Conservation (phyloP, 1,284 basidiomycete species). For the Heterobasidion parviporum region DNA sequence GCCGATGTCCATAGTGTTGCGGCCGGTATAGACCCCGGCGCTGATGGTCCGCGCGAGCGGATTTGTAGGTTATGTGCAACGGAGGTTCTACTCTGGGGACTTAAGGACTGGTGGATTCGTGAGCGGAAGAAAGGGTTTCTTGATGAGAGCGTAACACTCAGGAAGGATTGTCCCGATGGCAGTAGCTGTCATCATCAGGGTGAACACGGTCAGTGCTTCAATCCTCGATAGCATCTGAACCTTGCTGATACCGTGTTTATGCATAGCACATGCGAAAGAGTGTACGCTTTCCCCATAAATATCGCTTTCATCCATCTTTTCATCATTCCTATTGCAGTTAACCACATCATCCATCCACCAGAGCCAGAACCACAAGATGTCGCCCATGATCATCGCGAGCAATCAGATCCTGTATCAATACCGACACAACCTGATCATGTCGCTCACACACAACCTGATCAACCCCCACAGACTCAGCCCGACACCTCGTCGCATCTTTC, state of each 20-base stretch:
- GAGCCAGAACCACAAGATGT: slow-evolving; percentile 5
- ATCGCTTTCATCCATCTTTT: slow-evolving; percentile 5
- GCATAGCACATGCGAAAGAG: slow-evolving; percentile 57
- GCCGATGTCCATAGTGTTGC: slow-evolving; percentile 51
- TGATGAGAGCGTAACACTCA: slow-evolving; percentile 38
- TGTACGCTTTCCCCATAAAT: slow-evolving; percentile 33
- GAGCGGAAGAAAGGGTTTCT: slow-evolving; percentile 62
- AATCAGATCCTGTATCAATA: neutral
- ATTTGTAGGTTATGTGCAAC: slow-evolving; percentile 66
- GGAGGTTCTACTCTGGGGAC: slow-evolving; percentile 63
- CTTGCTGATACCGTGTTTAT: slow-evolving; percentile 3
- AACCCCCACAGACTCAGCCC: neutral
- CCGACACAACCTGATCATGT: neutral
- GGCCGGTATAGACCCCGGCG: slow-evolving; percentile 43
- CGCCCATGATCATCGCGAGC: no score
- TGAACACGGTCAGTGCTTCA: slow-evolving; percentile 45
- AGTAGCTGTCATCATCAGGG: slow-evolving; percentile 42
- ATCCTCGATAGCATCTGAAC: neutral
- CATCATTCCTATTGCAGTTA: slow-evolving; percentile 25
- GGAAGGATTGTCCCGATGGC: slow-evolving; percentile 60
- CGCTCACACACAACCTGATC: neutral
- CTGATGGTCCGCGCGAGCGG: slow-evolving; percentile 42
- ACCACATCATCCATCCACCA: slow-evolving; percentile 34
- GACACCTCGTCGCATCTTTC: neutral
- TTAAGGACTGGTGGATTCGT: slow-evolving; percentile 72